A percentile compares a stretch with the other conserved stretches of the same genome.
phyloP scores from a whole-genome alignment of 768 basidiomycete genomes.

The Mycena epipterygia region DNA sequence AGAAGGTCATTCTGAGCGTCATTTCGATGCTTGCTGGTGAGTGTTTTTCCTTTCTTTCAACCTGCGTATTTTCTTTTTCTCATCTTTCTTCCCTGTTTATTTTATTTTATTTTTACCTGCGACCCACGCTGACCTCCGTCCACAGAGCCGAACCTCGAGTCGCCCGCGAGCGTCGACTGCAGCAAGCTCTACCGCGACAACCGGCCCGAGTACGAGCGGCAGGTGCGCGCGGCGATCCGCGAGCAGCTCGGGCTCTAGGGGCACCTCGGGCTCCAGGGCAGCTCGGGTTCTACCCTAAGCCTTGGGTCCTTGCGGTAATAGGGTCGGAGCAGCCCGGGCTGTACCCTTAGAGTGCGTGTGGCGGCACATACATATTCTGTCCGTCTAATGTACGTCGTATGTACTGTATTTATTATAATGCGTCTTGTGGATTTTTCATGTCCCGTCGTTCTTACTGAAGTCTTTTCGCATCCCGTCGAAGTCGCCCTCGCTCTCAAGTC shows the following conservation, averaged over 20 bases:
- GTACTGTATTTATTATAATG: too few species aligned
- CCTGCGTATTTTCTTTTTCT: not conserved
- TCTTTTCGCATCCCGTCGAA: too few species aligned
- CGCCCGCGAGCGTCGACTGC: conserved; percentile 96
- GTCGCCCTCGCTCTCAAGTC: too few species aligned
- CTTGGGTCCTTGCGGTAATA: too few species aligned
- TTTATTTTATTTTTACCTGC: conserved; percentile 7
- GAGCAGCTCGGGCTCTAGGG: conserved; percentile 84
- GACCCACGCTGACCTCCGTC: not conserved
- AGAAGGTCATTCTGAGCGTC: conserved; percentile 96
- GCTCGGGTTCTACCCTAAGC: not conserved
- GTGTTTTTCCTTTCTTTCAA: conserved; percentile 38
- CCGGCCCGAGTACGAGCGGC: conserved; percentile 87
- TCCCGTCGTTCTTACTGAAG: too few species aligned
- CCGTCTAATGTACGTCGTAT: too few species aligned
- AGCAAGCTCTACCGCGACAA: conserved; percentile 97
- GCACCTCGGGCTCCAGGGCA: not conserved
- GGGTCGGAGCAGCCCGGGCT: too few species aligned
- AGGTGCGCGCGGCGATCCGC: conserved; percentile 85
- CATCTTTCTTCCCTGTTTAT: not conserved
- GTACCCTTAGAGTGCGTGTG: too few species aligned
- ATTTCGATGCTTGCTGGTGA: conserved; percentile 96
- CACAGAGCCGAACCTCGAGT: conserved; percentile 95
- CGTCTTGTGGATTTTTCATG: too few species aligned
- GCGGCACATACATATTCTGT: too few species aligned